Percentiles rank a stretch among this genome's conserved stretches.
Evolutionary conservation across 345 rosid species (phyloP).

Genomic region (Kandelia obovata): DNA sequence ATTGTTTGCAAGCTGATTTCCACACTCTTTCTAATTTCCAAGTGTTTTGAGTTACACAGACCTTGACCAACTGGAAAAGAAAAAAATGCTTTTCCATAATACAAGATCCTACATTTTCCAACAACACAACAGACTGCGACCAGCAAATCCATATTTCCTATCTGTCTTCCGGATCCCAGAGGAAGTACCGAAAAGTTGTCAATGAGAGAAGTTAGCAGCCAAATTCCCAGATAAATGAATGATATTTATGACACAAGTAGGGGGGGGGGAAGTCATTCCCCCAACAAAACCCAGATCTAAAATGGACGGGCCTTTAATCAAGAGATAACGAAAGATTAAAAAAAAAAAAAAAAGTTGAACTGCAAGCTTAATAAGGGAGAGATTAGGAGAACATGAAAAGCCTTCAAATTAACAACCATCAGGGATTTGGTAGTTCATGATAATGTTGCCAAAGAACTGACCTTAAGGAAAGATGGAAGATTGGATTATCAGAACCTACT

Average conservation of each 20-base stretch:
- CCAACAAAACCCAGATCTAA: conserved; percentile 33
- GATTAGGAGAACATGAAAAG: neutral
- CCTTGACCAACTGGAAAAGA: too few relatives aligned
- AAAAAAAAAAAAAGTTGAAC: neutral
- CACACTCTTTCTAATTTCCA: too few relatives aligned
- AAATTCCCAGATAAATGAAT: conserved; percentile 7
- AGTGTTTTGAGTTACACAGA: too few relatives aligned
- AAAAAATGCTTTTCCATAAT: too few relatives aligned
- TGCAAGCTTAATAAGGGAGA: conserved; percentile 12
- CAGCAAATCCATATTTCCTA: conserved; percentile 16
- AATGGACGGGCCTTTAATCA: conserved; percentile 17
- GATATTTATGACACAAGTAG: conserved; percentile 20
- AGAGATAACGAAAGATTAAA: neutral
- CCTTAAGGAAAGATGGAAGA: conserved; percentile 12
- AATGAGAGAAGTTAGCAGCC: neutral
- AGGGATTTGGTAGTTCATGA: conserved; percentile 20
- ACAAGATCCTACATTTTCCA: neutral
- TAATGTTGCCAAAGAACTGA: conserved; percentile 23
- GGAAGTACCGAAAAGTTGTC: neutral
- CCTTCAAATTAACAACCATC: conserved; percentile 21
- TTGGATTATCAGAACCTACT: conserved; percentile 1
- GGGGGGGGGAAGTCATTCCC: conserved; percentile 17
- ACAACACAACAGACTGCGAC: conserved; percentile 2
- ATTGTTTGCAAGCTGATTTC: too few relatives aligned
- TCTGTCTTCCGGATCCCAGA: conserved; percentile 6